Base-by-base conservation (phyloP, 441 rosid genomes). In the Populus trichocarpa region DNA sequence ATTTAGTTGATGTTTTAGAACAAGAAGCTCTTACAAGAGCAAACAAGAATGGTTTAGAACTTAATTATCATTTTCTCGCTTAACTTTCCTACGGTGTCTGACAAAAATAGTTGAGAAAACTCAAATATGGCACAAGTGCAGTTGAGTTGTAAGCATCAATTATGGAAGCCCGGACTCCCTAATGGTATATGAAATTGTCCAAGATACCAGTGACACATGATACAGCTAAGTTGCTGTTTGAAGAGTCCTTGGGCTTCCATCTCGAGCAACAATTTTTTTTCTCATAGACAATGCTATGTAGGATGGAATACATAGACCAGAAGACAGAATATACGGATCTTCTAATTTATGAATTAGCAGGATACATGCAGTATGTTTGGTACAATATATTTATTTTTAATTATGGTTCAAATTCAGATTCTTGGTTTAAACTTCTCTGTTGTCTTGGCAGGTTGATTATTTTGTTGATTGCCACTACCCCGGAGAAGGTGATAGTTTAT, bases 381-480 rank as follows among this genome's bases (percentile, higher is more conserved):
- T 9, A 2, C 4, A 9, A 38, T 38, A 0, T 38, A 3, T 38
- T 38, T 38, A 3, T 20, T 57, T 7, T 22, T 11, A 63, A 22
- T 9, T 22, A 4, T 10, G 2, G 4, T 12, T 25, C 5, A 25
- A 22, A 23, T 63, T 63, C 53, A 64, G 20, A 10, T 61, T 70
- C 77, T 14, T 32, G 9, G 28, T 72, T 33, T 53, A 42, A 46
- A 66, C 35, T 78, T 13, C 26, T 20, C 8, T 38, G 22, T 61
- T 63, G 18, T 28, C 33, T 76, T 69, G 63, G 77, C 93, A 96
- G 98, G 93, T 96, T 69, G 97, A 96, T 85, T 94, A 96, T 78
- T 93, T 96, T 81, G 92, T 94, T 4, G 98, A 94, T 77, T 96
- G 99, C 79, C 94, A 91, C 79, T 83, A 82, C 46, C 85, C 89